Conservation (phyloP, 257 asterid species). For the Buddleja alternifolia region DNA sequence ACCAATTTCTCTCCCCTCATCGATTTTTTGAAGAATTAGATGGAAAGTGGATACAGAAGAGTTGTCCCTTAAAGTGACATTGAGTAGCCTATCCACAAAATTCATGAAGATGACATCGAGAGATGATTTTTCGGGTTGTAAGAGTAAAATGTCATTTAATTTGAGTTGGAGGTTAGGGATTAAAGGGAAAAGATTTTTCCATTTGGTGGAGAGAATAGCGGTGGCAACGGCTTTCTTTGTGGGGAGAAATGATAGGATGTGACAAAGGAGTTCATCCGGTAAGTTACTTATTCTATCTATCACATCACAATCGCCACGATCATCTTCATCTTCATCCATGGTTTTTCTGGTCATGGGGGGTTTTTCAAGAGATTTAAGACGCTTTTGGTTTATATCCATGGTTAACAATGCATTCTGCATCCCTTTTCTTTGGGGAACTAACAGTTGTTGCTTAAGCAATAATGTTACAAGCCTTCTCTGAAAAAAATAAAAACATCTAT, state of each 20-base stretch:
- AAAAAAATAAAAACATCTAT: not conserved
- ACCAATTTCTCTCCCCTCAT: conserved; percentile 12
- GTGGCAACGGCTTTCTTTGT: conserved; percentile 28
- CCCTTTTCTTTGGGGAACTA: conserved; percentile 7
- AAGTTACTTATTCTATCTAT: conserved; percentile 28
- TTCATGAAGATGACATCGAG: conserved; percentile 1
- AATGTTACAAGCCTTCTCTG: not conserved
- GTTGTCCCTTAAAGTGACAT: conserved; percentile 20
- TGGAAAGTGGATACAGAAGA: conserved; percentile 6
- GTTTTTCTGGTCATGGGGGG: not conserved
- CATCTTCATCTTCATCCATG: conserved; percentile 3
- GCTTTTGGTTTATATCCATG: conserved; percentile 21
- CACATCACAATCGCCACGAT: not conserved
- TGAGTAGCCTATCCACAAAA: conserved; percentile 21
- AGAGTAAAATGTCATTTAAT: conserved; percentile 7
- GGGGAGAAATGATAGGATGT: conserved; percentile 31
- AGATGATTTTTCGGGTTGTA: conserved; percentile 3
- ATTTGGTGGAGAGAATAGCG: conserved; percentile 27
- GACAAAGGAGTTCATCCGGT: conserved; percentile 29
- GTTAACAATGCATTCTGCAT: not conserved
- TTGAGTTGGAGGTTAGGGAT: conserved; percentile 25
- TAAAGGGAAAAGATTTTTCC: conserved; percentile 27
- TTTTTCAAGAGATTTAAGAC: not conserved
- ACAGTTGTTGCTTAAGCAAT: not conserved
- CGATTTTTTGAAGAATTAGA: not conserved